Base-by-base conservation (phyloP, 805 yeast species). In the Scheffersomyces coipomensis region DNA sequence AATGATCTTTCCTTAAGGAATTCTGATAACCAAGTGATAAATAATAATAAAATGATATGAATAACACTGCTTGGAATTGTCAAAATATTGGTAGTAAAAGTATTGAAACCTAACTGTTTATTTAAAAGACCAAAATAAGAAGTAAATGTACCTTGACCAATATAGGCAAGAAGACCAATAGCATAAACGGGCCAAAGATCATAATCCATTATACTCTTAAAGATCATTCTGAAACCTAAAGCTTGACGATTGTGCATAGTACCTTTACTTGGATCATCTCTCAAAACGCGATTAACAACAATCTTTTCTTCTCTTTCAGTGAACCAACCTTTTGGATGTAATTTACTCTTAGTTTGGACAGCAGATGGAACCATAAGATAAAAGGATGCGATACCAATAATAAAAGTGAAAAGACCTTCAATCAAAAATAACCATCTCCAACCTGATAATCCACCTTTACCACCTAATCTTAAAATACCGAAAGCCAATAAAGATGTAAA, bases 401-500 rank as follows among this genome's bases (percentile, higher is more conserved):
- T 19, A 3, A 79, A 55, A 3, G 88, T 80, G 30, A 79, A 48
- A 7, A 72, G 35, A 3, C 88, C 88, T 51, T 81, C 85, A 35
- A 83, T 64, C 13, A 82, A 50, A 48, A 82, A 82, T 21, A 82
- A 60, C 79, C 82, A 82, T 30, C 72, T 62, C 88, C 88, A 82
- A 18, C 84, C 83, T 8, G 59, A 60, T 52, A 64, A 58, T 3
- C 78, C 72, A 12, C 47, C 44, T 2, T 50, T 42, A 13, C 78
- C 80, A 23, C 76, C 61, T 58, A 82, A 61, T 39, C 68, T 68
- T 36, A 80, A 63, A 29, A 82, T 57, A 2, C 79, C 88, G 45
- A 68, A 76, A 0, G 59, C 81, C 23, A 76, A 58, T 17, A 80
- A 53, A 3, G 58, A 49, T 9, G 60, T 47, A n/a, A 33, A 34